Conservation (phyloP, 192 early-diverging fungal species). For the Radiomyces spectabilis region DNA sequence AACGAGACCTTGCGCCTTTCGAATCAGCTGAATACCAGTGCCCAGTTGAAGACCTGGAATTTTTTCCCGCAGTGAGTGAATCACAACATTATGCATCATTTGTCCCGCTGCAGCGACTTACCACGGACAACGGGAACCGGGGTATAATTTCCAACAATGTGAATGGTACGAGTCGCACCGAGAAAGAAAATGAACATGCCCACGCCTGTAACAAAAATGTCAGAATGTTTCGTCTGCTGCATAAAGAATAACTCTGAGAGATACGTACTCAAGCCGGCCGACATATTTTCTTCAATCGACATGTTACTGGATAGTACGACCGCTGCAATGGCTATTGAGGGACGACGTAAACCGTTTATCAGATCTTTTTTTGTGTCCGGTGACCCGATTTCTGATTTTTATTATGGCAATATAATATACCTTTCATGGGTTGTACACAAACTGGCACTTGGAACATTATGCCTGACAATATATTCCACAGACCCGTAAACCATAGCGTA, state of each 20-base stretch:
- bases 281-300: conserved; percentile 60
- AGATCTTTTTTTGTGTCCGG: not conserved
- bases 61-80: not conserved
- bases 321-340: conserved; percentile 59
- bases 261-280: conserved; percentile 46
- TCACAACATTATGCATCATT: no score
- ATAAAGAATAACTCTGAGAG: not conserved
- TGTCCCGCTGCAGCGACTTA: no score
- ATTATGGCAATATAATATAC: no score
- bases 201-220: conserved; percentile 31
- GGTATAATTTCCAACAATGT: conserved; percentile 57
- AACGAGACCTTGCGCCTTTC: conserved; percentile 60
- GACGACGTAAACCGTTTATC: not conserved
- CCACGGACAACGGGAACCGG: conserved; percentile 71
- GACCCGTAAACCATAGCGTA: conserved; percentile 79
- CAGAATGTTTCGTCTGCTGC: not conserved
- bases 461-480: conserved; percentile 82
- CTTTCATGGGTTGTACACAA: conserved; percentile 93
- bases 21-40: conserved; percentile 60
- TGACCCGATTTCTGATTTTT: not conserved
- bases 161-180: conserved; percentile 62
- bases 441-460: conserved; percentile 74
- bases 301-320: conserved; percentile 69
- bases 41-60: conserved; percentile 58
- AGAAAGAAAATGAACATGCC: conserved; percentile 56